A percentile compares a stretch with the other conserved stretches of the same genome.
These are phyloP conservation scores for Ganoderma sinense DNA, from an alignment of 1,284 basidiomycete genomes.

Conservation along the genomic window DNA sequence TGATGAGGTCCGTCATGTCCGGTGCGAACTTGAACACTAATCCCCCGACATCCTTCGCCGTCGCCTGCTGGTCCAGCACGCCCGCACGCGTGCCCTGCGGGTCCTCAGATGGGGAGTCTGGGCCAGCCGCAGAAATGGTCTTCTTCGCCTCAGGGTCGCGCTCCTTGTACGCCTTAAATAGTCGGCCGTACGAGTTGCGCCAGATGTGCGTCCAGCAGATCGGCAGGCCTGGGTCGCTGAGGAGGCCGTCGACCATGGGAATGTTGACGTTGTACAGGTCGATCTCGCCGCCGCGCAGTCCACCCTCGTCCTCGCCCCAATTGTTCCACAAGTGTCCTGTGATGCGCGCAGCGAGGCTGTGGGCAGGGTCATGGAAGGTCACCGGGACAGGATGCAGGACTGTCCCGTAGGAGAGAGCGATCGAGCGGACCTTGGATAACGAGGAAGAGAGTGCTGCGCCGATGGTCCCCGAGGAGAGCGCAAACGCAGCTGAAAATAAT, in stretches of 20 bases:
- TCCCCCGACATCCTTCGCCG: constrained; percentile 40
- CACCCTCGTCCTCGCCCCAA: constrained; percentile 76
- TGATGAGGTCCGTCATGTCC: constrained; percentile 74
- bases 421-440: constrained; percentile 72
- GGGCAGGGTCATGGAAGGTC: constrained; percentile 70
- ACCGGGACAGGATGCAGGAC: constrained; percentile 75
- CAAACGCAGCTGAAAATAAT: constrained; percentile 73
- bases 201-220: constrained; percentile 82
- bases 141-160: constrained; percentile 30
- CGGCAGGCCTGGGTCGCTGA: constrained; percentile 60
- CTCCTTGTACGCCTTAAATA: constrained; percentile 65
- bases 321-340: constrained; percentile 78
- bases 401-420: constrained; percentile 87
- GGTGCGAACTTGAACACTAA: constrained; percentile 87
- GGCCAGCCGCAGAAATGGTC: constrained; percentile 47
- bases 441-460: constrained; percentile 88
- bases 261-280: constrained; percentile 87
- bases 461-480: constrained; percentile 89
- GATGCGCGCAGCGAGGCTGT: constrained; percentile 71
- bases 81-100: constrained; percentile 24
- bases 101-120: constrained; percentile 46
- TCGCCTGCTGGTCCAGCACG: constrained; percentile 18
- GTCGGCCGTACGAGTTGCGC: constrained; percentile 76
- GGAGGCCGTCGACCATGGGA: constrained; percentile 72
- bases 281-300: constrained; percentile 68